These are phyloP conservation scores for Cudoniella acicularis DNA, from an alignment of 495 filamentous ascomycete genomes.

Conservation along the genomic window DNA sequence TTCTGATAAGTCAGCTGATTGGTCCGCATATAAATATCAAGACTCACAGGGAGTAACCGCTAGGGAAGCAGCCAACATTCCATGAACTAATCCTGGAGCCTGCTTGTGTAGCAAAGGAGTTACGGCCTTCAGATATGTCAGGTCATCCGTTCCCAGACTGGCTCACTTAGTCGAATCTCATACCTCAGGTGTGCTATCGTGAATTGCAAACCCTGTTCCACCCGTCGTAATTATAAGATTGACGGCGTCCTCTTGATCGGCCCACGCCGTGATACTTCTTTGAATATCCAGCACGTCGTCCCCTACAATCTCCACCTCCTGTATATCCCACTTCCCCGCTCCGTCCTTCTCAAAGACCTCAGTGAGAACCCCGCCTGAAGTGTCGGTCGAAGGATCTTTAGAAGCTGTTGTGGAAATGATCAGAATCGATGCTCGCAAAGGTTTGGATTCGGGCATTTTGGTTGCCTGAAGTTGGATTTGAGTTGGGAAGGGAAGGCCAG, in stretches of 20 bases:
- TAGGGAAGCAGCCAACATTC: conserved; percentile 85
- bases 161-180: conserved; percentile 20
- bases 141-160: background rate
- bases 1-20: conserved; percentile 31
- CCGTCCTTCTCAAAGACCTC: conserved; percentile 64
- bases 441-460: conserved; percentile 30
- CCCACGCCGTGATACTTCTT: conserved; percentile 60
- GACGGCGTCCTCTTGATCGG: conserved; percentile 54
- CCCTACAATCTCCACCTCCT: conserved; percentile 70
- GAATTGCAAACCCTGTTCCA: conserved; percentile 89
- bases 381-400: conserved; percentile 75
- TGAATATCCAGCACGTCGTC: conserved; percentile 77
- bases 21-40: background rate
- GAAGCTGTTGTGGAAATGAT: conserved; percentile 93
- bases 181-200: conserved; percentile 87
- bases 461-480: conserved; percentile 7
- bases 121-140: conserved; percentile 58
- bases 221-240: conserved; percentile 87
- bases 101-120: conserved; percentile 77
- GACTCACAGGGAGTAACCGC: conserved; percentile 82
- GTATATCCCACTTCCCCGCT: conserved; percentile 62
- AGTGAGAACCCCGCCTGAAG: conserved; percentile 57
- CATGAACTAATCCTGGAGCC: conserved; percentile 88
- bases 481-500: background rate
- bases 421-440: conserved; percentile 68